phyloP scores from a whole-genome alignment of 1,139 yeast species.

The Kurtzmaniella natalensis region DNA sequence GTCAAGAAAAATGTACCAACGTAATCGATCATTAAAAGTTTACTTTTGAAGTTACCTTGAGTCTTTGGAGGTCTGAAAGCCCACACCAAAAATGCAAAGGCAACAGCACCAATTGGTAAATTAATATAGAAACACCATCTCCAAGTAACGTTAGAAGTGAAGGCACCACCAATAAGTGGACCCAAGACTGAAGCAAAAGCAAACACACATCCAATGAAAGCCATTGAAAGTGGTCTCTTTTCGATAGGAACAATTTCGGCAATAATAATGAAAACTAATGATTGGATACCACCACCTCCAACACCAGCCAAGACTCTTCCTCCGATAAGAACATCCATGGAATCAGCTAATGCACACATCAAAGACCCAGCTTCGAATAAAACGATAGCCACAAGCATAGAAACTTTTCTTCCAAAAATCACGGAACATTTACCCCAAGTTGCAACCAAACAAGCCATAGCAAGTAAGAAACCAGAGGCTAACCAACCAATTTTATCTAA shows the following conservation, averaged over 20 bases:
- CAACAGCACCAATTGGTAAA: slow-evolving; percentile 36
- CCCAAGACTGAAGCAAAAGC: slow-evolving; percentile 23
- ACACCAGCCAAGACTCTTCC: slow-evolving; percentile 34
- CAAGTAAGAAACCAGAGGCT: slow-evolving; percentile 22
- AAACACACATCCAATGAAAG: slow-evolving; percentile 16
- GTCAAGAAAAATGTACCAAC: slow-evolving; percentile 41
- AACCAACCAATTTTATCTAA: slow-evolving; percentile 26
- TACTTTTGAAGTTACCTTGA: slow-evolving; percentile 10
- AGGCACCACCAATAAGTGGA: slow-evolving; percentile 23
- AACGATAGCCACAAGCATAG: slow-evolving; percentile 17
- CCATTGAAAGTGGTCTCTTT: slow-evolving; percentile 21
- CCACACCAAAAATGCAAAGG: slow-evolving; percentile 20
- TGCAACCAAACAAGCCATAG: slow-evolving; percentile 32
- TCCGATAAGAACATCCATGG: slow-evolving; percentile 34
- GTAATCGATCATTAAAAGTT: slow-evolving; percentile 36
- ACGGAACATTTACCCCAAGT: slow-evolving; percentile 31
- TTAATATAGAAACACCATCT: slow-evolving; percentile 25
- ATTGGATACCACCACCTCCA: slow-evolving; percentile 31
- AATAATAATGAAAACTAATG: slow-evolving; percentile 22
- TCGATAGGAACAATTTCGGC: slow-evolving; percentile 28
- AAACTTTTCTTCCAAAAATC: slow-evolving; percentile 18
- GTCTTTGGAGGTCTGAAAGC: slow-evolving; percentile 34
- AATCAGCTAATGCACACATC: slow-evolving; percentile 32
- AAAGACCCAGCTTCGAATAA: slow-evolving; percentile 27
- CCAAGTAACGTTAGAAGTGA: slow-evolving; percentile 18